Base-by-base conservation (phyloP, 176 grass and related monocot species). In the Microstegium vimineum region DNA sequence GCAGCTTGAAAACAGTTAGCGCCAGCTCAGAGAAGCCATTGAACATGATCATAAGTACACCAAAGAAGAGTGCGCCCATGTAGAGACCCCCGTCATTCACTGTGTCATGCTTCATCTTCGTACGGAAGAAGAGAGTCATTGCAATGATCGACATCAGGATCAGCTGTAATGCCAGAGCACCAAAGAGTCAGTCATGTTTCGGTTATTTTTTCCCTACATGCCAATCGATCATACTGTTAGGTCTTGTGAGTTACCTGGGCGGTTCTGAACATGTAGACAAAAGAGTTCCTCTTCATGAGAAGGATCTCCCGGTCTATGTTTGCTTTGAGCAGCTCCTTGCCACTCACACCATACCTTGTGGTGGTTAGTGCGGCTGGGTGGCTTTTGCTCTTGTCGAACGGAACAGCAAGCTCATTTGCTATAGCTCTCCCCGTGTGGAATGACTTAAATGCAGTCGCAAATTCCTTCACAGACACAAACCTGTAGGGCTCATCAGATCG, bases 231-330 rank as follows among this genome's bases (percentile, higher is more conserved):
- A 51, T 18, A 51, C 16, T 18, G 47, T 20, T 51, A 18, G 47
- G 47, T 6, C 17, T 1, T 25, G 10, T 62, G 59, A 62, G 59
- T 62, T 62, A 25, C 59, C 59, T 80, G 47, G 16, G 20, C 18
- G 16, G 47, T 51, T 51, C 47, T 91, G 74, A 94, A 92, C 17
- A 94, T 71, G 27, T 92, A 94, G 59, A 94, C 74, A 62, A 94
- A 90, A 10, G 84, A 92, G 63, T 92, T 94, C 61, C 87, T 89
- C 73, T 92, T 92, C 84, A 94, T 91, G 13, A 94, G 82, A 10
- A 90, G 43, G n/a, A 91, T 54, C 57, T 90, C 84, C 49, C 87
- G 54, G 4, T 87, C 84, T 34, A 42, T 82, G 33, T 89, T 84
- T 56, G 87, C 87, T 69, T 91, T 91, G 25, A 91, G 57, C 26